Evolutionary conservation across 176 grass and related monocot genomes (phyloP).

Genomic region (Puya raimondii): DNA sequence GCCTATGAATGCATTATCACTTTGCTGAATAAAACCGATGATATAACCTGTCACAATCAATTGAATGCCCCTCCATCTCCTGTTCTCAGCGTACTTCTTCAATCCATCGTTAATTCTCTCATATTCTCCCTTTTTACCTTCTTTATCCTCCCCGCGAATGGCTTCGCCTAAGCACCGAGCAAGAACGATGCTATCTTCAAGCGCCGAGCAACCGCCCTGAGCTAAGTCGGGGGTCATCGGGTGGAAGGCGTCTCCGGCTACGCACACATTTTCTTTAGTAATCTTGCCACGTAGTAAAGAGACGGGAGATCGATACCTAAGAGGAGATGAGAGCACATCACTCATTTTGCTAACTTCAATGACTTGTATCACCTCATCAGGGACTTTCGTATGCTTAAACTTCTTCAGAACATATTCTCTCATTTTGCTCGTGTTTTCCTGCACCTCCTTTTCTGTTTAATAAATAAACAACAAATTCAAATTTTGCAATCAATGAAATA

Average conservation of each 20-base stretch:
- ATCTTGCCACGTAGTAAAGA: slow-evolving; percentile 30
- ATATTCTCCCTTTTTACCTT: background rate
- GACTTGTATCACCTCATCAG: slow-evolving; percentile 19
- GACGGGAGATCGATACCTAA: slow-evolving; percentile 49
- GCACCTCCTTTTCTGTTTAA: slow-evolving; percentile 22
- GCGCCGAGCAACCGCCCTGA: slow-evolving; percentile 56
- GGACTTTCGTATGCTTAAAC: slow-evolving; percentile 21
- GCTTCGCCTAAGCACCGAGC: slow-evolving; percentile 44
- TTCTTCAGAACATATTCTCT: slow-evolving; percentile 32
- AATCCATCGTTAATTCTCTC: slow-evolving; percentile 26
- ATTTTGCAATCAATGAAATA: background rate
- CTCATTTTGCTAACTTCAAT: slow-evolving; percentile 44
- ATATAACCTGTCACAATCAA: slow-evolving; percentile 24
- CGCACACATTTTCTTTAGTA: slow-evolving; percentile 45
- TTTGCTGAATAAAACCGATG: slow-evolving; percentile 45
- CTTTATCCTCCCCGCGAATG: background rate
- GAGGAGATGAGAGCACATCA: slow-evolving; percentile 31
- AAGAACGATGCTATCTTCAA: slow-evolving; percentile 55
- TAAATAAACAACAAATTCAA: background rate
- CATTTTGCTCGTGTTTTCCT: slow-evolving; percentile 28
- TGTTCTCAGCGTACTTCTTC: slow-evolving; percentile 29
- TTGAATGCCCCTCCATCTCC: slow-evolving; percentile 53
- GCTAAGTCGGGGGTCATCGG: slow-evolving; percentile 83
- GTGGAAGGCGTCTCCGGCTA: slow-evolving; percentile 71
- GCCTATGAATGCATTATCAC: slow-evolving; percentile 5